These are phyloP conservation scores for Filobasidium floriforme DNA, from an alignment of 768 basidiomycete genomes.

Conservation along the genomic window DNA sequence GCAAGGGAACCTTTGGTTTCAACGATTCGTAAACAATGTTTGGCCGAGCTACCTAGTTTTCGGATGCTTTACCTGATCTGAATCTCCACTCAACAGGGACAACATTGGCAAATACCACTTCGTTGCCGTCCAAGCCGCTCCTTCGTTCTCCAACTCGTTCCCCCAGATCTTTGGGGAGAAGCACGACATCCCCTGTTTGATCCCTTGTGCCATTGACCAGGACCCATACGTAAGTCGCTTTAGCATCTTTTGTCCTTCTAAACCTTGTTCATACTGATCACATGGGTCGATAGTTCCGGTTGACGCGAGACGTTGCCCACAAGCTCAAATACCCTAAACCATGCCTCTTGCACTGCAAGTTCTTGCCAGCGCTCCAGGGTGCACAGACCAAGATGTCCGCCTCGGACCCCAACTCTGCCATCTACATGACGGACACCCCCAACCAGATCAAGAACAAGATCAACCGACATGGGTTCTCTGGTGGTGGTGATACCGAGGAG, in stretches of 20 bases:
- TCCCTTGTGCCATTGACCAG: constrained; percentile 97
- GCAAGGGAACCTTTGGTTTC: constrained; percentile 94
- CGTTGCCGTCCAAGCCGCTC: constrained; percentile 86
- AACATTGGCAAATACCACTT: constrained; percentile 98
- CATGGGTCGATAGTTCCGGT: constrained; percentile 81
- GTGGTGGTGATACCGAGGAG: constrained; percentile 91
- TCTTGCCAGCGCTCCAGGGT: constrained; percentile 96
- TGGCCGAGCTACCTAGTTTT: not conserved
- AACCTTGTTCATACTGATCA: not conserved
- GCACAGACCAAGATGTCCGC: constrained; percentile 99
- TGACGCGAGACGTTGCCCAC: constrained; percentile 88
- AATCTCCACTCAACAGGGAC: constrained; percentile 54
- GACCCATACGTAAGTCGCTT: constrained; percentile 39
- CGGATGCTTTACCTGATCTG: not conserved
- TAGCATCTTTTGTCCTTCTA: not conserved
- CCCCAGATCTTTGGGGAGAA: constrained; percentile 87
- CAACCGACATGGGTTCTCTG: constrained; percentile 90
- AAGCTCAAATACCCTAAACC: constrained; percentile 96
- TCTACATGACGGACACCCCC: constrained; percentile 89
- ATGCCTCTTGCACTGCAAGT: constrained; percentile 82
- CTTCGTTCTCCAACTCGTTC: constrained; percentile 96
- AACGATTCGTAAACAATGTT: constrained; percentile 68
- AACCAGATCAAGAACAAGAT: constrained; percentile 97
- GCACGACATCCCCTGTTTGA: constrained; percentile 79
- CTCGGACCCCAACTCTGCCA: constrained; percentile 81